Evolutionary conservation across 495 filamentous ascomycete genomes (phyloP), one percentile per base, ranked within the genome.

Genomic region (Aspergillus heteromorphus): DNA sequence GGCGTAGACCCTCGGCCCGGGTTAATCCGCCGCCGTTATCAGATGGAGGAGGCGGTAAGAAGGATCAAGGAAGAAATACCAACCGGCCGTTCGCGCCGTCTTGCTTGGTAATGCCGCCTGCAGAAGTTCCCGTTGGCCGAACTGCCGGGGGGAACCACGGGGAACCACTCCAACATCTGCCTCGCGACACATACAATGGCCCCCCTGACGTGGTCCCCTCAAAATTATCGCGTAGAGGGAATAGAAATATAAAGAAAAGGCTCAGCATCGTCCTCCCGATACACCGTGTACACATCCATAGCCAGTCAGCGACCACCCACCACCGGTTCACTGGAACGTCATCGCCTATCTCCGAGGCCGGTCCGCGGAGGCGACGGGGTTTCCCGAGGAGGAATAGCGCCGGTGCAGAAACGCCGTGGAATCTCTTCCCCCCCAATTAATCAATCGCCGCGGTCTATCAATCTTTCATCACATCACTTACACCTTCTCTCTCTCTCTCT

Each of bases 261-360:
- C n/a, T n/a, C n/a, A n/a, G n/a, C n/a, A n/a, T n/a, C n/a, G n/a
- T n/a, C n/a, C n/a, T n/a, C n/a, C n/a, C n/a, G n/a, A n/a, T n/a
- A n/a, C 17, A 14, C 5, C 18, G 42, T 45, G 11, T 21, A 13
- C 42, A 6, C 9, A 16, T 13, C 8, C 0, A 3, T 6, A 2
- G 20, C 14, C 18, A 30, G 13, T 48, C 45, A 48, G 45, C 34
- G 13, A 13, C 34, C n/a, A 38, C 34, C 10, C 34, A 38, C 34
- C 34, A 38, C 34, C 34, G 34, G 34, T 38, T 38, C 34, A 13
- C 34, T 13, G 1, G 18, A 38, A 38, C 34, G 34, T 38, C 34
- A 38, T 38, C 1, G 1, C 34, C 14, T 51, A 57, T 57, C 48
- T 57, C 55, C 55, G 55, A 62, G 49, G 59, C 59, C 59, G 59